Evolutionary conservation across 495 filamentous ascomycete species (phyloP), one percentile per base, ranked within the genome.

Genomic region (Aspergillus campestris): DNA sequence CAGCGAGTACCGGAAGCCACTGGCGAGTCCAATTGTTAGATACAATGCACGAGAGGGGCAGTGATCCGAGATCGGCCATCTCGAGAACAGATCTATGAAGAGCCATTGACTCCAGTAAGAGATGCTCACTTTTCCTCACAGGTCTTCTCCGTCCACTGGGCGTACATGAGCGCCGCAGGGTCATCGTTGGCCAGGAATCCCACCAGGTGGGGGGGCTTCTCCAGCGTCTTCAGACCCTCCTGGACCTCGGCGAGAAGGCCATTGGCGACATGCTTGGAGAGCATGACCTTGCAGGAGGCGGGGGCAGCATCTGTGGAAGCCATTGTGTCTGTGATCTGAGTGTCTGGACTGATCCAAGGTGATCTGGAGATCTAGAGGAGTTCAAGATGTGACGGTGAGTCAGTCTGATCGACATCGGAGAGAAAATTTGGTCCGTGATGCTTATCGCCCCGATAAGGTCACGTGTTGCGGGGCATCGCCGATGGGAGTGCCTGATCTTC

Each of bases 141-240:
- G 3, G 92, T 96, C 73, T 94, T 94, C 60, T 83, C 81, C n/a
- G 89, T 95, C 89, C 87, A 95, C 57, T 95, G 84, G 45, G 92
- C 92, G 62, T 98, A 98, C 72, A 92, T 87, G 47, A 81, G 70
- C 31, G 91, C 92, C 12, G 87, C 86, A 33, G 89, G 89, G 67
- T 98, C 92, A 49, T 78, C 72, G 61, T 94, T 95, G 40, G 92
- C 87, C 43, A 98, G 75, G 65, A 95, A 95, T 28, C 91, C 92
- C 12, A 91, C 86, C 18, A 98, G 72, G 42, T 85, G 76, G 36
- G 92, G 90, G 55, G 78, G 74, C 42, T 68, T 69, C 61, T 81
- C 72, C 40, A 95, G 69, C 38, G 78, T 82, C 55, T 75, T 71
- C 37, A 95, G 64, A 2, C 81, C 83, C 24, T 83, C 75, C 38